Percentiles rank a stretch among this genome's conserved stretches.
Conservation (phyloP, 257 asterid genomes). For the Scutellaria barbata region DNA sequence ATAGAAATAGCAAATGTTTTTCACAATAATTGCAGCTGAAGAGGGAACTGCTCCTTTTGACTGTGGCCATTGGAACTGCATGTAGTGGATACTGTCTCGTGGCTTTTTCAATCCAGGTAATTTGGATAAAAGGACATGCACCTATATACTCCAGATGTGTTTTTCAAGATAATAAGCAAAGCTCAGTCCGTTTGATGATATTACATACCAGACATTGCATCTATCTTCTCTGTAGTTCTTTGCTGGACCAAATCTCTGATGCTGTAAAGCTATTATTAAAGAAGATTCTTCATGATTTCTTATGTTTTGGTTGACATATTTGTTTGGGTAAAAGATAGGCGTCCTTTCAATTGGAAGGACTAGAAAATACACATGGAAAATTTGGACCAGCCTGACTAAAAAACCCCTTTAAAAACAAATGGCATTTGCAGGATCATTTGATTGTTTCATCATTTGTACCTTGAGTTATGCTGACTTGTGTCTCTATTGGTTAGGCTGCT, state of each 20-base stretch:
- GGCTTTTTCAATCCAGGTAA: conserved; percentile 81
- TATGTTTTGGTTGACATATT: background rate
- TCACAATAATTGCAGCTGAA: conserved; percentile 68
- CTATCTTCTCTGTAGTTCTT: too few species aligned
- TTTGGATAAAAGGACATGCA: conserved; percentile 1
- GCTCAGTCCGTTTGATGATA: background rate
- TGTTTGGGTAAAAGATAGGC: background rate
- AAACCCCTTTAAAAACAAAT: background rate
- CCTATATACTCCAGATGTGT: conserved; percentile 6
- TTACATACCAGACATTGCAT: too few species aligned
- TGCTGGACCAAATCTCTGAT: conserved; percentile 17
- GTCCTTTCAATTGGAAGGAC: conserved; percentile 8
- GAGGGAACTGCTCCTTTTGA: conserved; percentile 81
- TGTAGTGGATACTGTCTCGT: conserved; percentile 91
- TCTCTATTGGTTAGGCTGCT: conserved; percentile 57
- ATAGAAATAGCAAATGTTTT: conserved; percentile 45
- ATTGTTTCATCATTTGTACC: conserved; percentile 7
- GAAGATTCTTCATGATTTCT: background rate
- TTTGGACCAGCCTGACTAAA: background rate
- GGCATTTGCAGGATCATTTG: background rate
- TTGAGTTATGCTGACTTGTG: conserved; percentile 2
- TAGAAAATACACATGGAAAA: background rate
- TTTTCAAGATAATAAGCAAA: background rate
- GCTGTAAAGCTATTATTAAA: background rate
- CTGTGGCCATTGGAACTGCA: conserved; percentile 82